Percentiles rank a stretch among this genome's conserved stretches.
phyloP scores from a whole-genome alignment of 108 stramenopile species.

The Pseudonitzschia multiseries region DNA sequence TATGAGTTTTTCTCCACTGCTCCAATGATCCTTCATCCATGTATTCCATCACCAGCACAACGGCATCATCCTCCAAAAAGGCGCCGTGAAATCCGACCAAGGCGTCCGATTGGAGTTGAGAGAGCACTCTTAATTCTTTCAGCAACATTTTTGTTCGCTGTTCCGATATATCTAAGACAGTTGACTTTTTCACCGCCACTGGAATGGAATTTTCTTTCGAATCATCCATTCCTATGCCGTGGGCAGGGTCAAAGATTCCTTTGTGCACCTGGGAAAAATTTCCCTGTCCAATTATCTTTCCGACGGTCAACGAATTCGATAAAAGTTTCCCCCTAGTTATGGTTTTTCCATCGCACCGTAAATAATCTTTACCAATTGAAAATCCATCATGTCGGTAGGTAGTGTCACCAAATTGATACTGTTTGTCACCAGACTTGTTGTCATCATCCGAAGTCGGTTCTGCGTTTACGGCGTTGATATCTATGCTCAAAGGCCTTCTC shows the following conservation, averaged over 20 bases:
- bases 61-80: constrained; percentile 60
- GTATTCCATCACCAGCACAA: constrained; percentile 74
- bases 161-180: constrained; percentile 27
- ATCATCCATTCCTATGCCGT: neutral
- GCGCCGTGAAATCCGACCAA: constrained; percentile 75
- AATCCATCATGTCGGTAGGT: constrained; percentile 75
- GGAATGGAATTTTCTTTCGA: neutral
- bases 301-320: constrained; percentile 33
- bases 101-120: constrained; percentile 56
- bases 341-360: constrained; percentile 67
- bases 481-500: constrained; percentile 14
- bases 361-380: constrained; percentile 74
- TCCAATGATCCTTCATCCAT: constrained; percentile 80
- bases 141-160: constrained; percentile 59
- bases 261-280: constrained; percentile 62
- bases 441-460: neutral
- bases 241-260: constrained; percentile 25
- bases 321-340: constrained; percentile 37
- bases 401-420: constrained; percentile 32
- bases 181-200: constrained; percentile 48
- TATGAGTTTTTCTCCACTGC: constrained; percentile 19
- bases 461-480: constrained; percentile 5
- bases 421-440: constrained; percentile 2
- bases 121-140: constrained; percentile 65
- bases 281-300: constrained; percentile 59